Conservation (phyloP, 164 flowering plant genomes). For the Santalum album region DNA sequence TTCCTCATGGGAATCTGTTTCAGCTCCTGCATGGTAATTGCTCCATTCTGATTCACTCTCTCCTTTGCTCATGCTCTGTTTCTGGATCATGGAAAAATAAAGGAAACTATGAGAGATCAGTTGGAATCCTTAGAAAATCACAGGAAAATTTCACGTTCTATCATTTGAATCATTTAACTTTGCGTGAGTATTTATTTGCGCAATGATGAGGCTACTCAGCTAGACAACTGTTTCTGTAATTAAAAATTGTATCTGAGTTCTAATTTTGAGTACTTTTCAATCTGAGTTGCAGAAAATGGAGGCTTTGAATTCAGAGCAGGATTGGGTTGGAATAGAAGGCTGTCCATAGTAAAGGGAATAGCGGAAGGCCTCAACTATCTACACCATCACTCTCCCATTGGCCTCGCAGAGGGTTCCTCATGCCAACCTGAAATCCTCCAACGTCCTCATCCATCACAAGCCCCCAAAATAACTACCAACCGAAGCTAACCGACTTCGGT, state of each 20-base stretch:
- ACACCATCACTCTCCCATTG: conserved; percentile 26
- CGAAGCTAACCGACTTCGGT: conserved; percentile 52
- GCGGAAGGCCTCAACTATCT: conserved; percentile 49
- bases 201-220: too few relatives aligned
- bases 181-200: too few relatives aligned
- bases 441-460: conserved; percentile 29
- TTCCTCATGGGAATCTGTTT: conserved; percentile 37
- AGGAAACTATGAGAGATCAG: too few relatives aligned
- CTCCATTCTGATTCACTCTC: too few relatives aligned
- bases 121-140: too few relatives aligned
- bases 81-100: too few relatives aligned
- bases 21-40: conserved; percentile 59
- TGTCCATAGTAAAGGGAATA: conserved; percentile 39
- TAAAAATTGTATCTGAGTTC: too few relatives aligned
- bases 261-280: too few relatives aligned
- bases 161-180: too few relatives aligned
- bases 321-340: conserved; percentile 36
- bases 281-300: conserved; percentile 27
- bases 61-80: too few relatives aligned
- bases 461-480: conserved; percentile 11
- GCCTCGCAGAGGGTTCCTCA: conserved; percentile 46
- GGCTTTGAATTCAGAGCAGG: conserved; percentile 30
- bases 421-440: conserved; percentile 60
- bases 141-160: too few relatives aligned
- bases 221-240: too few relatives aligned